Evolutionary conservation across 1,284 basidiomycete species (phyloP).

Genomic region (Schizophyllum amplum): DNA sequence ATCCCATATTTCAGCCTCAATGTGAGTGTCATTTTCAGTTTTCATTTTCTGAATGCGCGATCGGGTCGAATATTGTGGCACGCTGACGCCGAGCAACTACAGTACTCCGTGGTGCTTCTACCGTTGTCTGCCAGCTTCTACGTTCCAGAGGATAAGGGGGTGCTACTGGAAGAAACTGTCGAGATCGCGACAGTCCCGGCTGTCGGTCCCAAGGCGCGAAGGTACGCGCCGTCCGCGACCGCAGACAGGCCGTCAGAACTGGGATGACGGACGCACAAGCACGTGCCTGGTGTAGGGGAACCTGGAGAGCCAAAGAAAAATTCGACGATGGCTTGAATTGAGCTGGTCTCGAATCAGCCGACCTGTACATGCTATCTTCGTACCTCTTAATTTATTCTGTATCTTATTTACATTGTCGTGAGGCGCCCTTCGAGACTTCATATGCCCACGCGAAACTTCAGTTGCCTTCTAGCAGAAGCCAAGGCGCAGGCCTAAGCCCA

Average conservation of each 20-base stretch:
- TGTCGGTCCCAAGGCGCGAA: background rate
- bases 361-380: background rate
- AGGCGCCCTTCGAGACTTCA: background rate
- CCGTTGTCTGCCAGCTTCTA: conserved; percentile 22
- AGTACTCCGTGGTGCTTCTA: conserved; percentile 26
- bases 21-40: conserved; percentile 18
- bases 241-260: background rate
- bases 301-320: too few relatives aligned
- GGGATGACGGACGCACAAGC: background rate
- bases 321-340: background rate
- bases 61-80: background rate
- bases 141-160: conserved; percentile 1
- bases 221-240: background rate
- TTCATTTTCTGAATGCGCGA: background rate
- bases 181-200: background rate
- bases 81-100: background rate
- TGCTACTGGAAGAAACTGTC: background rate
- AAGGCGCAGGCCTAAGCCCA: background rate
- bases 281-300: too few relatives aligned
- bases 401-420: background rate
- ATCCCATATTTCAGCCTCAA: conserved; percentile 29
- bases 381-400: background rate
- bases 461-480: background rate
- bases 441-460: background rate
- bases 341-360: background rate